These are phyloP conservation scores for Fusarium sp. DNA, from an alignment of 2,329 filamentous ascomycete genomes.

Conservation along the genomic window DNA sequence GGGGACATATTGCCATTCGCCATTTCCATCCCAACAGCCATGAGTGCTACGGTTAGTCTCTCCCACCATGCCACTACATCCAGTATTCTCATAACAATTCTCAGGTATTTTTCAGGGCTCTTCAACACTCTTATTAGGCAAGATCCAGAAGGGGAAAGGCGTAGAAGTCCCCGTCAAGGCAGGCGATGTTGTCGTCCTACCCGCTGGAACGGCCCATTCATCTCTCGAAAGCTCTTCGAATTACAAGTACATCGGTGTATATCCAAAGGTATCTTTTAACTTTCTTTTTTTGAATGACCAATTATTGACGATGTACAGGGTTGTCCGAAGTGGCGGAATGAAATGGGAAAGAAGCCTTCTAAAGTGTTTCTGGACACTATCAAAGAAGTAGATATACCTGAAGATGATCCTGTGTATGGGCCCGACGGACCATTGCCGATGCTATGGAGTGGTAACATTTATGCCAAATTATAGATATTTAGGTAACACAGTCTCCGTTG, in stretches of 20 bases:
- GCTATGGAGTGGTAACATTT: too few species aligned
- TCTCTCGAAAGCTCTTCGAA: not conserved
- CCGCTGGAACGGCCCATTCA: not conserved
- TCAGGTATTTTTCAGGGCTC: not conserved
- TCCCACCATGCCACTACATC: fast-evolving
- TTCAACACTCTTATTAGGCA: not conserved
- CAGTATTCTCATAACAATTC: not conserved
- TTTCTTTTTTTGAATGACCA: too few species aligned
- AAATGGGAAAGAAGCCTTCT: not conserved
- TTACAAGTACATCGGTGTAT: not conserved
- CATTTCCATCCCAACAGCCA: constrained; percentile 1
- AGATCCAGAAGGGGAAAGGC: not conserved
- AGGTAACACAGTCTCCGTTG: not conserved
- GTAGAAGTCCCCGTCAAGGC: not conserved
- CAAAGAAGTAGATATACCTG: fast-evolving
- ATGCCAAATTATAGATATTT: too few species aligned
- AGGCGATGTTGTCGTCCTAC: not conserved
- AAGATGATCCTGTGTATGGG: not conserved
- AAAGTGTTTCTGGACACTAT: not conserved
- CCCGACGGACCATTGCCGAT: fast-evolving
- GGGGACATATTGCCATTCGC: not conserved
- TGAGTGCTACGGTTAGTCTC: not conserved
- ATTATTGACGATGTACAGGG: fast-evolving
- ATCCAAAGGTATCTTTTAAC: not conserved
- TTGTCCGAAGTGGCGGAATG: not conserved